phyloP scores from a whole-genome alignment of 176 grass and related monocot genomes.

The Lolium multiflorum region DNA sequence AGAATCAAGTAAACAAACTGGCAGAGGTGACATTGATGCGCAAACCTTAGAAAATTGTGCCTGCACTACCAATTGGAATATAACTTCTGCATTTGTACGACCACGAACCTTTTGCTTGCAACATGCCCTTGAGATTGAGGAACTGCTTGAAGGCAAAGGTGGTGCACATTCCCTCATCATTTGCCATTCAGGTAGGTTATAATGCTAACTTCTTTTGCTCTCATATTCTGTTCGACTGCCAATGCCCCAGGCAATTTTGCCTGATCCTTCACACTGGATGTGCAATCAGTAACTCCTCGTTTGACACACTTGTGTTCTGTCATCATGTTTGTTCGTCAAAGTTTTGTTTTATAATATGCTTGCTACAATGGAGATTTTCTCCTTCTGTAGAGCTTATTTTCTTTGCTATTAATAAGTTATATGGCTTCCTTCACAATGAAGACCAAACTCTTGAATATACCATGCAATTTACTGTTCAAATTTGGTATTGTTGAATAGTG shows the following conservation, averaged over 20 bases:
- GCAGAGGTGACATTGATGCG: conserved; percentile 28
- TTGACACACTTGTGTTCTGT: conserved; percentile 15
- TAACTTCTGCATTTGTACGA: conserved; percentile 59
- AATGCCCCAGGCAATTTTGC: background rate
- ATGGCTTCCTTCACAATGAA: background rate
- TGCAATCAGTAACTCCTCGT: conserved; percentile 16
- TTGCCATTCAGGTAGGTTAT: conserved; percentile 82
- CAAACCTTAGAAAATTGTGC: conserved; percentile 28
- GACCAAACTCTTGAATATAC: background rate
- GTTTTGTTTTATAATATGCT: background rate
- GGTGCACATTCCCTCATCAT: conserved; percentile 78
- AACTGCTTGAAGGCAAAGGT: conserved; percentile 76
- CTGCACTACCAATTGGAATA: conserved; percentile 56
- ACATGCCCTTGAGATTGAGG: conserved; percentile 88
- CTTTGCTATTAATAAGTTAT: background rate
- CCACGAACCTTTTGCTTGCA: conserved; percentile 97
- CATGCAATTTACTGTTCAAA: conserved; percentile 10
- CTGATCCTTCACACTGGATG: conserved; percentile 18
- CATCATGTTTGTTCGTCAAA: conserved; percentile 7
- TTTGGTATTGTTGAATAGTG: background rate
- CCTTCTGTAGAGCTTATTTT: background rate
- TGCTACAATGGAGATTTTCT: conserved; percentile 1
- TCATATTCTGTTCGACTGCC: conserved; percentile 35
- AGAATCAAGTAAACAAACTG: conserved; percentile 41
- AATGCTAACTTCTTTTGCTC: conserved; percentile 2